phyloP scores from a whole-genome alignment of 2,329 filamentous ascomycete genomes.

The Xylariales sp. region DNA sequence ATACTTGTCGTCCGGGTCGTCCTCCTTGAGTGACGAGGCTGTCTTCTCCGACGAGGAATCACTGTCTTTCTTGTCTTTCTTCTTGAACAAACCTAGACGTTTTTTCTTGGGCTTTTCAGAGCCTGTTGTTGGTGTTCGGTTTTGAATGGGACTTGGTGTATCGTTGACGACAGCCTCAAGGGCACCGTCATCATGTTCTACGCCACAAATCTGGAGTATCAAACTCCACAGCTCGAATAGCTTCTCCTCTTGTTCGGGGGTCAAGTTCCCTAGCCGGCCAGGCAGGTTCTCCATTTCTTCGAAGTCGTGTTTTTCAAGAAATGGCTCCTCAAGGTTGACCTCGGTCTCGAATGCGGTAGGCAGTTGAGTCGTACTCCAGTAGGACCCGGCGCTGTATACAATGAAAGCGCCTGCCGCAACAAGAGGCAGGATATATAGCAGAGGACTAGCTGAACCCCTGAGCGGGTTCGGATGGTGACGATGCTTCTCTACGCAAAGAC shows the following conservation, averaged over 20 bases:
- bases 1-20: constrained; percentile 79
- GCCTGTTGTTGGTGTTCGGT: constrained; percentile 19
- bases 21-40: constrained; percentile 35
- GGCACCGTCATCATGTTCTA: constrained; percentile 37
- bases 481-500: not conserved
- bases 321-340: constrained; percentile 8
- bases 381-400: constrained; percentile 5
- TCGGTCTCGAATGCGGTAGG: not conserved
- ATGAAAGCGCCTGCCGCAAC: constrained; percentile 5
- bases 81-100: constrained; percentile 64
- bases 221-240: constrained; percentile 81
- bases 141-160: constrained; percentile 23
- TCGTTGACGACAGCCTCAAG: constrained; percentile 21
- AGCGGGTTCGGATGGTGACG: not conserved
- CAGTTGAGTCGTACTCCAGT: not conserved
- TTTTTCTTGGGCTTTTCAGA: constrained; percentile 69
- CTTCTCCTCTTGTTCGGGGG: constrained; percentile 83
- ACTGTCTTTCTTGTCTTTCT: constrained; percentile 54
- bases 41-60: constrained; percentile 30
- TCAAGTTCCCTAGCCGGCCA: constrained; percentile 81
- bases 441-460: constrained; percentile 2
- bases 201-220: constrained; percentile 70
- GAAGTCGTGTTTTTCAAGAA: constrained; percentile 11
- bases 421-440: constrained; percentile 10
- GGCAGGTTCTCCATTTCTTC: constrained; percentile 38